These are phyloP conservation scores for Debaryomyces tyrocola DNA, from an alignment of 805 yeast genomes.

Conservation along the genomic window DNA sequence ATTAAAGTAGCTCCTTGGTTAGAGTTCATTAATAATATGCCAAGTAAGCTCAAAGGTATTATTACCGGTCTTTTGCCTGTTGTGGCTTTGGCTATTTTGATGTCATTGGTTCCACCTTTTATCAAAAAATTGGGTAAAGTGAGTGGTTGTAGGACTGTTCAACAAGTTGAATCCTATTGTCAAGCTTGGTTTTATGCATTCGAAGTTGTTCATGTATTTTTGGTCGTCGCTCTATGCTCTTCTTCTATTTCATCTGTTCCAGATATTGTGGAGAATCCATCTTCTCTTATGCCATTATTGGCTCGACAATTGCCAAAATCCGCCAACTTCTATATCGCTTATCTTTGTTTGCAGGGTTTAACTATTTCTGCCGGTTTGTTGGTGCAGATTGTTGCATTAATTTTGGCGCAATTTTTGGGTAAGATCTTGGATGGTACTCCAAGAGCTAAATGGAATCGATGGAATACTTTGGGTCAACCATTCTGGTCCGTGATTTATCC, in stretches of 20 bases:
- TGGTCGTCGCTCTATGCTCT: slow-evolving; percentile 81
- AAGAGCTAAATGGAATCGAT: slow-evolving; percentile 85
- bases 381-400: slow-evolving; percentile 71
- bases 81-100: slow-evolving; percentile 59
- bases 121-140: slow-evolving; percentile 69
- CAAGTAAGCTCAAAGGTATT: slow-evolving; percentile 54
- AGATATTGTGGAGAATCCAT: slow-evolving; percentile 65
- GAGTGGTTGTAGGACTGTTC: slow-evolving; percentile 70
- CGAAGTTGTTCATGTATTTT: slow-evolving; percentile 85
- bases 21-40: slow-evolving; percentile 56
- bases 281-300: slow-evolving; percentile 69
- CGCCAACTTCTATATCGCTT: slow-evolving; percentile 84
- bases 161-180: slow-evolving; percentile 74
- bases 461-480: slow-evolving; percentile 60
- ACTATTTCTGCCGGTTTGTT: slow-evolving; percentile 73
- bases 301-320: slow-evolving; percentile 83
- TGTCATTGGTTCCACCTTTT: slow-evolving; percentile 65
- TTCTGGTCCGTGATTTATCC: slow-evolving; percentile 89
- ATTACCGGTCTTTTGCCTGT: slow-evolving; percentile 72
- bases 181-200: slow-evolving; percentile 90
- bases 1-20: slow-evolving; percentile 54
- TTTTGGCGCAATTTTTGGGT: slow-evolving; percentile 71
- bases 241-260: slow-evolving; percentile 81
- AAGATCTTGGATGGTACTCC: slow-evolving; percentile 81
- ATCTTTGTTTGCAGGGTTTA: slow-evolving; percentile 79